Base-by-base conservation (phyloP, 345 rosid genomes). In the Gossypium mustelinum region DNA sequence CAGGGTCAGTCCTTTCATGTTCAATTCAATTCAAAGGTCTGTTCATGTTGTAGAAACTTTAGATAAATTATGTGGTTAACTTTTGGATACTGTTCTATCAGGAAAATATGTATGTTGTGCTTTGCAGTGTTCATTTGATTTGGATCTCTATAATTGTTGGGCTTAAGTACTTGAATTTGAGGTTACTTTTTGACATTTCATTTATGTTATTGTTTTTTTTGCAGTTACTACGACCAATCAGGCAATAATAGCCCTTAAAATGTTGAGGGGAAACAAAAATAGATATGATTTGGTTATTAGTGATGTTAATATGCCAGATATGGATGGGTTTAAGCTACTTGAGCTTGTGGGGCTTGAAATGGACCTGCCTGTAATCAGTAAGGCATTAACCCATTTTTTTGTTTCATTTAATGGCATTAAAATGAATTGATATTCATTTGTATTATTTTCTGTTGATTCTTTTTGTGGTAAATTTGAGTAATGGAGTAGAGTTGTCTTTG, bases 321-420 rank as follows among this genome's bases (percentile, higher is more conserved):
- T 90, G 81, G 92, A 89, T 76, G 96, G 96, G 50, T 87, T 90
- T 74, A 87, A 89, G 87, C 96, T 90, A 43, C 96, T 90, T 61
- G 91, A 90, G 77, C 91, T 86, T 62, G 89, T 89, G 75, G 96
- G 93, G 76, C 91, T 90, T 78, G 93, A 90, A 82, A 89, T 90
- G 92, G 93, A 90, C 85, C 86, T 90, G 73, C 96, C 96, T 29
- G 96, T 90, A 77, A 89, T 90, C 76, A 89, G 93, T 90, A 87
- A 83, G 90, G 90, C 78, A 52, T 68, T 60, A 5, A 9, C 18
- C 45, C 68, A 45, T 5, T 59, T 25, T 25, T 18, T 74, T 69
- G 39, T 47, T 71, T 45, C 66, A 22, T 27, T 73, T 73, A 39
- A 63, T 67, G 51, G 62, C 29, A 54, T 22, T 27, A 1, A 73